A percentile compares a stretch with the other conserved stretches of the same genome.
phyloP scores from a whole-genome alignment of 331 rosid genomes.

The Quercus lobata region DNA sequence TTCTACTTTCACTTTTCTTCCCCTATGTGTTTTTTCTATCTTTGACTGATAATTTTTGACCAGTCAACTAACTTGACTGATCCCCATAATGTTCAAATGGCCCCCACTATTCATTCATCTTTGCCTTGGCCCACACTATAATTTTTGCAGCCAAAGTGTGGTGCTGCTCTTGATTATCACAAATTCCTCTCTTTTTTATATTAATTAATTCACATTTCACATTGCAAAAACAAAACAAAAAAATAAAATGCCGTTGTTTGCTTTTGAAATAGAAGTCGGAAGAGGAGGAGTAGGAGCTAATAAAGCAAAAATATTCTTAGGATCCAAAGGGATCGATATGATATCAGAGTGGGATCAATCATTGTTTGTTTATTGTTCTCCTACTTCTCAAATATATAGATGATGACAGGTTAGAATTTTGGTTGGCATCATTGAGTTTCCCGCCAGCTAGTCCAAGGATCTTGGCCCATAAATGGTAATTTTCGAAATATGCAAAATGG shows the following conservation, averaged over 20 bases:
- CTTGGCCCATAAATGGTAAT: slow-evolving; percentile 20
- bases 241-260: neutral
- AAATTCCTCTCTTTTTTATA: neutral
- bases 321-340: slow-evolving; percentile 55
- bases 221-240: neutral
- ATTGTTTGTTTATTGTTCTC: slow-evolving; percentile 46
- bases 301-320: slow-evolving; percentile 25
- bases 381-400: slow-evolving; percentile 17
- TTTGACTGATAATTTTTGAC: slow-evolving; percentile 67
- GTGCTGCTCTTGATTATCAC: neutral
- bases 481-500: slow-evolving; percentile 22
- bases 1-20: slow-evolving; percentile 29
- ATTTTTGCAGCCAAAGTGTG: slow-evolving; percentile 10
- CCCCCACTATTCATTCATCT: slow-evolving; percentile 33
- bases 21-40: slow-evolving; percentile 20
- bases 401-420: slow-evolving; percentile 23
- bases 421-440: slow-evolving; percentile 38
- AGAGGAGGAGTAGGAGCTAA: slow-evolving; percentile 26
- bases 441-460: slow-evolving; percentile 41
- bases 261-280: neutral
- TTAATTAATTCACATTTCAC: neutral
- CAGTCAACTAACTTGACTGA: slow-evolving; percentile 58
- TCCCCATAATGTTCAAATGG: slow-evolving; percentile 41
- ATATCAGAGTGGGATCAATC: slow-evolving; percentile 46
- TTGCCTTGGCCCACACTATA: slow-evolving; percentile 32